Conservation (phyloP, 805 yeast species). For the Scheffersomyces lignosus region DNA sequence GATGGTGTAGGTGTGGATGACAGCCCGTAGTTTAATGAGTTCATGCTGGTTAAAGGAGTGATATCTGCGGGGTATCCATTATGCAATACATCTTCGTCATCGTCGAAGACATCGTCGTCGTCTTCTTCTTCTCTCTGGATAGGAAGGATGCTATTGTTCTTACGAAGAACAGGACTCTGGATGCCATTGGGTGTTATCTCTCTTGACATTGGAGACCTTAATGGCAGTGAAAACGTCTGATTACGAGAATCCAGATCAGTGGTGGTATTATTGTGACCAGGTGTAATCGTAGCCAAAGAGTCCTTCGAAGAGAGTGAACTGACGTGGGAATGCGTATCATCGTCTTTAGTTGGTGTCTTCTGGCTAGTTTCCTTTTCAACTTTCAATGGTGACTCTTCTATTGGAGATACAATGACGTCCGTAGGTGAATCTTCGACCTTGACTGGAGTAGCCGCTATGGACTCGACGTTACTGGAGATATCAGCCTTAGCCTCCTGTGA, state of each 20-base stretch:
- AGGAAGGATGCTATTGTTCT: too few relatives aligned
- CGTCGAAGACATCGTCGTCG: slow-evolving; percentile 9
- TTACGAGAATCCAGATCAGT: too few relatives aligned
- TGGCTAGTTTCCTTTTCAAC: too few relatives aligned
- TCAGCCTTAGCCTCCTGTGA: too few relatives aligned
- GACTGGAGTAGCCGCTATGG: background rate
- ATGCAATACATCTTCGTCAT: slow-evolving; percentile 1
- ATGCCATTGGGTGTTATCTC: too few relatives aligned
- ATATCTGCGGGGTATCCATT: slow-evolving; percentile 13
- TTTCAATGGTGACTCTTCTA: background rate
- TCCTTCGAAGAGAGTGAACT: background rate
- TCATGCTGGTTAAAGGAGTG: slow-evolving; percentile 40
- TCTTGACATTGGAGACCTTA: too few relatives aligned
- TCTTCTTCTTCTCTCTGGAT: slow-evolving; percentile 23
- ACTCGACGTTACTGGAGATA: too few relatives aligned
- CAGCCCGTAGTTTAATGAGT: slow-evolving; percentile 22
- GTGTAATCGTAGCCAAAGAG: background rate
- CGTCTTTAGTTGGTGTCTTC: too few relatives aligned
- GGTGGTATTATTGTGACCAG: too few relatives aligned
- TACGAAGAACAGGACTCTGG: background rate
- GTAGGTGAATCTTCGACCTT: background rate
- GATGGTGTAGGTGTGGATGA: slow-evolving; percentile 5
- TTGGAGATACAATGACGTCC: too few relatives aligned
- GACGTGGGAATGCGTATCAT: too few relatives aligned
- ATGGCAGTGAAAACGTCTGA: too few relatives aligned